phyloP scores from a whole-genome alignment of 352 stramenopile genomes.

The Thraustochytrium striatum region DNA sequence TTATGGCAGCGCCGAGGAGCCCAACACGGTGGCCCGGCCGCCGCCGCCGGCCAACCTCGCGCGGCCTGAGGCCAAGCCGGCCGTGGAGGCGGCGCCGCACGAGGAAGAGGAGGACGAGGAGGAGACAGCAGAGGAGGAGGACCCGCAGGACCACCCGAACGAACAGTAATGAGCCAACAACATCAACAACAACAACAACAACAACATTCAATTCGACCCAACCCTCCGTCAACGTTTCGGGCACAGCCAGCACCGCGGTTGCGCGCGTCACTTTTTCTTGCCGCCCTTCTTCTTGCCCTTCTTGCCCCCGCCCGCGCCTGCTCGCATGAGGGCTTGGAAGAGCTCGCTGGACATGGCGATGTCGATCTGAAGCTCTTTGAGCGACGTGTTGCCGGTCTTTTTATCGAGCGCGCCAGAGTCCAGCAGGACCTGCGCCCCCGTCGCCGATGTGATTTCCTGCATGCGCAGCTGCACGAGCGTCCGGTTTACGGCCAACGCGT shows the following conservation, averaged over 20 bases:
- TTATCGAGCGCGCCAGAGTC: slow-evolving; percentile 38
- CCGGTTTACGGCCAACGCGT: slow-evolving; percentile 17
- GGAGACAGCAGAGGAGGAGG: no score
- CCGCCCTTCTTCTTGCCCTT: slow-evolving; percentile 22
- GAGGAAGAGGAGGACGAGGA: no score
- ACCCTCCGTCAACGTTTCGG: no score
- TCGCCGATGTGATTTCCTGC: neutral
- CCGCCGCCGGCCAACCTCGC: neutral
- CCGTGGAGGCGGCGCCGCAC: no score
- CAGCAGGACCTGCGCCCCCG: neutral
- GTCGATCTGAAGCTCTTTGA: slow-evolving; percentile 27
- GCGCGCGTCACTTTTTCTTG: slow-evolving; percentile 3
- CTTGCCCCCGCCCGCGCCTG: slow-evolving; percentile 16
- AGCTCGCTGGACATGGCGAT: slow-evolving; percentile 2
- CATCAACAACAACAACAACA: no score
- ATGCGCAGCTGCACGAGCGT: slow-evolving; percentile 24
- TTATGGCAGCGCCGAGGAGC: slow-evolving; percentile 30
- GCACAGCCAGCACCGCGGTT: neutral
- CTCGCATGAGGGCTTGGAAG: slow-evolving; percentile 33
- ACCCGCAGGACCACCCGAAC: no score
- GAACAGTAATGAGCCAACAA: no score
- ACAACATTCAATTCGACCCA: no score
- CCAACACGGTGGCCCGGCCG: slow-evolving; percentile 4
- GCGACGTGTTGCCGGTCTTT: slow-evolving; percentile 20
- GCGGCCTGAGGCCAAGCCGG: no score